These are phyloP conservation scores for Xylaria sp. DNA, from an alignment of 2,329 filamentous ascomycete species.

Conservation along the genomic window DNA sequence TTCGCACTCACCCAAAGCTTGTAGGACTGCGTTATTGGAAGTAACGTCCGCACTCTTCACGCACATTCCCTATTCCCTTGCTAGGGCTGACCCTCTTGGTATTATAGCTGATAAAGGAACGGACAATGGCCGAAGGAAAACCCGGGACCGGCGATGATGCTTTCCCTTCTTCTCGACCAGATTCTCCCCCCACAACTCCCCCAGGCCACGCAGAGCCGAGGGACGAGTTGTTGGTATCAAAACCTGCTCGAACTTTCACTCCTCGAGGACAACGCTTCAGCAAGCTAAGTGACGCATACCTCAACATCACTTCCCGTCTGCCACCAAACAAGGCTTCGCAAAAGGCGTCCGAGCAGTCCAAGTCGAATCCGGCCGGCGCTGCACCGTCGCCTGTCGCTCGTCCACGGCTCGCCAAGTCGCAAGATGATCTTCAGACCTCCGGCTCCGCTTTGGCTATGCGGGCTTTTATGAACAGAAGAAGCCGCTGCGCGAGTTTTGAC, in stretches of 20 bases:
- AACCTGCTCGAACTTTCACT: conserved; percentile 39
- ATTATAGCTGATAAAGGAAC: not conserved
- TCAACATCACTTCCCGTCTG: conserved; percentile 51
- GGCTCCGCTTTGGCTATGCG: conserved; percentile 21
- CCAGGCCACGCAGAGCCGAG: conserved; percentile 1
- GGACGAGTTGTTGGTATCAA: not conserved
- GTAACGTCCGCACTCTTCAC: not conserved
- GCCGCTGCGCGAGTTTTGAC: conserved; percentile 18
- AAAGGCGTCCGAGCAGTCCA: conserved; percentile 22
- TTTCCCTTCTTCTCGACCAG: conserved; percentile 23
- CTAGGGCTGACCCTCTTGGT: conserved; percentile 13
- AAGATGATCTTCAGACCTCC: conserved; percentile 34
- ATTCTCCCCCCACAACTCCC: not conserved
- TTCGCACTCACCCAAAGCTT: conserved; percentile 3
- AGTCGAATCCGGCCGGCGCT: conserved; percentile 11
- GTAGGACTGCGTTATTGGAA: not conserved
- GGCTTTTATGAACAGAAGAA: conserved; percentile 25
- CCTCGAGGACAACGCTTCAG: conserved; percentile 53
- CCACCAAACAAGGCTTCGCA: conserved; percentile 34
- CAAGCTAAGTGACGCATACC: conserved; percentile 54
- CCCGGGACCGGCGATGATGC: conserved; percentile 20
- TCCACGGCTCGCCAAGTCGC: conserved; percentile 20
- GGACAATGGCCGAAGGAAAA: conserved; percentile 36
- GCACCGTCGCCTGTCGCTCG: conserved; percentile 12
- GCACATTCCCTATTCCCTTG: conserved; percentile 8